Conservation (phyloP, 495 filamentous ascomycete species). For the Talaromyces proteolyticus region DNA sequence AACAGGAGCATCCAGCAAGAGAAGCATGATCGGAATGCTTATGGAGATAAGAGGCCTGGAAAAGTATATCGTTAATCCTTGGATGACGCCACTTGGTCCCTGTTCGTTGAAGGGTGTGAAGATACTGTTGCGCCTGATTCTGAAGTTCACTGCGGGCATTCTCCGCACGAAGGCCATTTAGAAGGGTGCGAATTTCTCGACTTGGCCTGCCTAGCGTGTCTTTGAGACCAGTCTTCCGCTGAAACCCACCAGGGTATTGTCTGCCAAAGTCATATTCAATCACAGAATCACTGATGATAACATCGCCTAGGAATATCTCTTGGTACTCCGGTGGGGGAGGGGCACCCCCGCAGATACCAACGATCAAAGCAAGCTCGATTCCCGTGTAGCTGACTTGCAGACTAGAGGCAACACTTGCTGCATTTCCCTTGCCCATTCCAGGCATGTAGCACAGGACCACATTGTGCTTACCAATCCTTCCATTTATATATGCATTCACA, state of each 20-base stretch:
- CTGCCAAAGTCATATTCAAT: constrained; percentile 29
- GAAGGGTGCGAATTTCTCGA: background rate
- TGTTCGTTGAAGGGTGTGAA: background rate
- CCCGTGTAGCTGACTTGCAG: constrained; percentile 9
- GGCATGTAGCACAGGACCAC: constrained; percentile 27
- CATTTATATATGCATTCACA: constrained; percentile 26
- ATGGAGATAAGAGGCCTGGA: constrained; percentile 12
- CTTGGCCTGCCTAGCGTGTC: constrained; percentile 15
- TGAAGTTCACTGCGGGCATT: constrained; percentile 19
- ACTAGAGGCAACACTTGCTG: constrained; percentile 13
- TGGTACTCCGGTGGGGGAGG: background rate
- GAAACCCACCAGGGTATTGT: constrained; percentile 8
- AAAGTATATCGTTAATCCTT: constrained; percentile 11
- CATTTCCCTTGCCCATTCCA: constrained; percentile 21
- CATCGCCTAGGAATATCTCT: constrained; percentile 29
- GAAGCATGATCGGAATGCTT: constrained; percentile 9
- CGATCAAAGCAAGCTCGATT: constrained; percentile 10
- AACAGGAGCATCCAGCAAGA: background rate
- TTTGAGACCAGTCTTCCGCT: constrained; percentile 7
- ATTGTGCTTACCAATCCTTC: constrained; percentile 25
- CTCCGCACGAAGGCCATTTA: constrained; percentile 9
- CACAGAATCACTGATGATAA: constrained; percentile 29
- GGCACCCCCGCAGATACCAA: constrained; percentile 21
- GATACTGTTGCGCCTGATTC: background rate
- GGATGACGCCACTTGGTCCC: constrained; percentile 9